Conservation (phyloP, 1,139 yeast genomes). For the Ogataea hybrid region DNA sequence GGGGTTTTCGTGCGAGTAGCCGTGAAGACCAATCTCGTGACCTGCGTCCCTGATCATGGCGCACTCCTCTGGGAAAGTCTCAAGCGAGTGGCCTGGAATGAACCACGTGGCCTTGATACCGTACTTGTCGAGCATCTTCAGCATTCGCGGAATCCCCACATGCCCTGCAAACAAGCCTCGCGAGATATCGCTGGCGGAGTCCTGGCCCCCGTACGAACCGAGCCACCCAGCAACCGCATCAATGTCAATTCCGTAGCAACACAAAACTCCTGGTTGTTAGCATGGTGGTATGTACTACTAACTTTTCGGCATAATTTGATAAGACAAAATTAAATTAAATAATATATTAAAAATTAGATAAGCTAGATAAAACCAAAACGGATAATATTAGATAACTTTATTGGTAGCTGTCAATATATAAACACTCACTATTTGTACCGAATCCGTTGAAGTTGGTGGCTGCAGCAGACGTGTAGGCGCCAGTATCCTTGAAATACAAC, state of each 20-base stretch:
- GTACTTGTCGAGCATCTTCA: slow-evolving; percentile 32
- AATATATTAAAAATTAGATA: too few species aligned
- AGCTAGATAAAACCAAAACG: too few species aligned
- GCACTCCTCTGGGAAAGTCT: slow-evolving; percentile 35
- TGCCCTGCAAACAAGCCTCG: slow-evolving; percentile 36
- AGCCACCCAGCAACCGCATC: slow-evolving; percentile 37
- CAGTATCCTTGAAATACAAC: slow-evolving; percentile 80
- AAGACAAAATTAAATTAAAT: neutral
- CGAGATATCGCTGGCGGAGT: slow-evolving; percentile 34
- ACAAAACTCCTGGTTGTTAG: slow-evolving; percentile 25
- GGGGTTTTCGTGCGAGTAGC: slow-evolving; percentile 36
- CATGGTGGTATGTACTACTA: neutral
- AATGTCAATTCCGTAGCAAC: slow-evolving; percentile 34
- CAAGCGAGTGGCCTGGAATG: slow-evolving; percentile 35
- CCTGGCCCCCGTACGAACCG: slow-evolving; percentile 36
- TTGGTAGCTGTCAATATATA: slow-evolving; percentile 21
- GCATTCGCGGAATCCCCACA: slow-evolving; percentile 33
- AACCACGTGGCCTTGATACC: slow-evolving; percentile 35
- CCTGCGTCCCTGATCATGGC: slow-evolving; percentile 33
- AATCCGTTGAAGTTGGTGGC: slow-evolving; percentile 90
- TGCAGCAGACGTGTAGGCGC: slow-evolving; percentile 95
- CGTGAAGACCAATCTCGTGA: slow-evolving; percentile 35
- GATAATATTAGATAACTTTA: neutral
- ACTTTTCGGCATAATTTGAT: slow-evolving; percentile 10
- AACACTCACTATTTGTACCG: slow-evolving; percentile 33